Evolutionary conservation across 192 early-diverging fungal genomes (phyloP).

Genomic region (Entophlyctis luteolus): DNA sequence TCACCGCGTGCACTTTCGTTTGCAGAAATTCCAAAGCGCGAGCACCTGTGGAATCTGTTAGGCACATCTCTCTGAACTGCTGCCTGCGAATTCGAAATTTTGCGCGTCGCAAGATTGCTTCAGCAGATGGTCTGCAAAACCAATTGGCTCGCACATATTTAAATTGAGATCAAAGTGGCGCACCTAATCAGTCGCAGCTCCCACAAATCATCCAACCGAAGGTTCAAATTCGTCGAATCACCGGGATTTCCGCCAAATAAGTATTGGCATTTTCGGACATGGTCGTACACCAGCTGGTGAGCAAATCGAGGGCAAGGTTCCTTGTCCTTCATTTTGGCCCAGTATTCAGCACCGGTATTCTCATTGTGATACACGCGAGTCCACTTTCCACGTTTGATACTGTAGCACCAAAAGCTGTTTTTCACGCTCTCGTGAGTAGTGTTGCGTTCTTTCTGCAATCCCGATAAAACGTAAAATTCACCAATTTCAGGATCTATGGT

Average conservation of each 20-base stretch:
- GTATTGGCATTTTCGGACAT: slow-evolving; percentile 64
- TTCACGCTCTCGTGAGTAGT: slow-evolving; percentile 56
- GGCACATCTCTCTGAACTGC: slow-evolving; percentile 78
- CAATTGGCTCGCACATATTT: not conserved
- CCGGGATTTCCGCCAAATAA: slow-evolving; percentile 95
- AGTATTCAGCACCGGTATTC: slow-evolving; percentile 48
- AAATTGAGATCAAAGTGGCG: not conserved
- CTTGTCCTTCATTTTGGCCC: slow-evolving; percentile 43
- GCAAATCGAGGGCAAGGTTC: slow-evolving; percentile 87
- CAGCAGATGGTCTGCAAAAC: slow-evolving; percentile 50
- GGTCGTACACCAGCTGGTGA: slow-evolving; percentile 87
- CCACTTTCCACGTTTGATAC: slow-evolving; percentile 55
- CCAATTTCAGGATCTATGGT: slow-evolving; percentile 73
- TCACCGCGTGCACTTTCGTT: slow-evolving; percentile 62
- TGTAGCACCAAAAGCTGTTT: slow-evolving; percentile 78
- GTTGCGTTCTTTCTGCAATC: slow-evolving; percentile 62
- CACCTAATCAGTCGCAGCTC: slow-evolving; percentile 67
- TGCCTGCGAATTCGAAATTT: slow-evolving; percentile 77
- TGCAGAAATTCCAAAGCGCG: slow-evolving; percentile 77
- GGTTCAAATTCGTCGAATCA: slow-evolving; percentile 52
- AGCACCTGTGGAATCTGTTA: not conserved
- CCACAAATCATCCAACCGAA: slow-evolving; percentile 82
- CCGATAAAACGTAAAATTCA: slow-evolving; percentile 83
- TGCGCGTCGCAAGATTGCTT: slow-evolving; percentile 67
- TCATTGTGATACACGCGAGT: slow-evolving; percentile 70